phyloP scores from a whole-genome alignment of 306 rosid species.

The Vicia sativa region DNA sequence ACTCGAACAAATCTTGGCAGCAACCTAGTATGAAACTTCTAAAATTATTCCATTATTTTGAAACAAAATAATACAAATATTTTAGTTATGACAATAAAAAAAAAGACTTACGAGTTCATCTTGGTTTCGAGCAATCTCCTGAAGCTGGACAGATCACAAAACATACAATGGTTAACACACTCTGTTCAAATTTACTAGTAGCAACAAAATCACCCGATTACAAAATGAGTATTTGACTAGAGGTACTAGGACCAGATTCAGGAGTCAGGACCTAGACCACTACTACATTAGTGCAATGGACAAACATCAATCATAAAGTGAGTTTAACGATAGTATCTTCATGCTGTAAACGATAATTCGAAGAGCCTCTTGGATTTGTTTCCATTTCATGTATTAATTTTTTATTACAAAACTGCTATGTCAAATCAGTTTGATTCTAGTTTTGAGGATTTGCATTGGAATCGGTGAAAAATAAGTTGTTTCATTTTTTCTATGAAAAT shows the following conservation, averaged over 20 bases:
- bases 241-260: constrained; percentile 12
- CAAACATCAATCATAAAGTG: constrained; percentile 18
- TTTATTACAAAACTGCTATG: neutral
- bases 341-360: neutral
- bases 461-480: neutral
- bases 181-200: constrained; percentile 28
- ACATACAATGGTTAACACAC: constrained; percentile 25
- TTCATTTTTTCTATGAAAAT: neutral
- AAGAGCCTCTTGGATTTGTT: constrained; percentile 7
- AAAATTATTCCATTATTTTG: constrained; percentile 2
- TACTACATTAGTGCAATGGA: neutral
- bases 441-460: neutral
- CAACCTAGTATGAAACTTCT: constrained; percentile 19
- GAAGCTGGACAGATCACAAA: constrained; percentile 58
- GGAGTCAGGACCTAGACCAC: constrained; percentile 27
- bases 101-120: constrained; percentile 51
- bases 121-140: constrained; percentile 54
- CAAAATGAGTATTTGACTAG: constrained; percentile 33
- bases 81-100: neutral
- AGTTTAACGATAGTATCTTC: neutral
- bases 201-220: constrained; percentile 28
- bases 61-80: constrained; percentile 20
- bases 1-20: constrained; percentile 8
- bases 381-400: neutral
- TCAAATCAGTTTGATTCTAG: neutral